These are phyloP conservation scores for Termitomyces sp. DNA, from an alignment of 768 basidiomycete species.

Conservation along the genomic window DNA sequence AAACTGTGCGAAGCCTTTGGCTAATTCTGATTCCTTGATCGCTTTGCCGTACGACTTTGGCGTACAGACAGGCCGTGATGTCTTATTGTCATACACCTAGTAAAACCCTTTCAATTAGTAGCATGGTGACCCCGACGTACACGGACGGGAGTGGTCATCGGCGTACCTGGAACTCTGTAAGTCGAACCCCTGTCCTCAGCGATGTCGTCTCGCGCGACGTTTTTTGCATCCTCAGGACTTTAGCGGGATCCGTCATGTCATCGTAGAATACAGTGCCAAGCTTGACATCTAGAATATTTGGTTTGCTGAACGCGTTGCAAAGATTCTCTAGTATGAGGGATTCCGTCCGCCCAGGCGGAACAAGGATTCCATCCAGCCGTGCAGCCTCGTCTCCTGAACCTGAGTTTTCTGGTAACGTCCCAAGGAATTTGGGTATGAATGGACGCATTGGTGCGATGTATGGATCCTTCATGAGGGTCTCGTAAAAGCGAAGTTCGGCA, in stretches of 20 bases:
- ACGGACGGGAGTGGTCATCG: background rate
- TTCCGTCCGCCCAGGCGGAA: conserved; percentile 33
- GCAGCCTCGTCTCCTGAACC: conserved; percentile 44
- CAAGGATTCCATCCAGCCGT: conserved; percentile 6
- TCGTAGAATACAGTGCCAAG: conserved; percentile 88
- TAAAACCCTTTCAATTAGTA: background rate
- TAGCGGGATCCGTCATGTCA: conserved; percentile 58
- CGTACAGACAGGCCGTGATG: conserved; percentile 49
- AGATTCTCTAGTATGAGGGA: conserved; percentile 85
- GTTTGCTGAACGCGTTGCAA: conserved; percentile 63
- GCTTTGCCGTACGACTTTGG: conserved; percentile 78
- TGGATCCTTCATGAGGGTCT: conserved; percentile 37
- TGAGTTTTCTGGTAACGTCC: conserved; percentile 47
- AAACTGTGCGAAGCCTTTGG: conserved; percentile 68
- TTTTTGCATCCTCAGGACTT: conserved; percentile 72
- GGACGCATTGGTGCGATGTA: conserved; percentile 40
- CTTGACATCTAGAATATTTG: conserved; percentile 88
- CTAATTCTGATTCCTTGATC: conserved; percentile 63
- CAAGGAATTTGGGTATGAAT: conserved; percentile 73
- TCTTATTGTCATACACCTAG: conserved; percentile 69
- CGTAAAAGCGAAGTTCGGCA: conserved; percentile 71
- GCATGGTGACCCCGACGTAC: background rate
- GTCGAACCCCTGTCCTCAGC: conserved; percentile 65
- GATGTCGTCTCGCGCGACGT: conserved; percentile 70
- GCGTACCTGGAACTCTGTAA: conserved; percentile 88